Base-by-base conservation (phyloP, 495 filamentous ascomycete genomes). In the Neurospora tetrasperma region DNA sequence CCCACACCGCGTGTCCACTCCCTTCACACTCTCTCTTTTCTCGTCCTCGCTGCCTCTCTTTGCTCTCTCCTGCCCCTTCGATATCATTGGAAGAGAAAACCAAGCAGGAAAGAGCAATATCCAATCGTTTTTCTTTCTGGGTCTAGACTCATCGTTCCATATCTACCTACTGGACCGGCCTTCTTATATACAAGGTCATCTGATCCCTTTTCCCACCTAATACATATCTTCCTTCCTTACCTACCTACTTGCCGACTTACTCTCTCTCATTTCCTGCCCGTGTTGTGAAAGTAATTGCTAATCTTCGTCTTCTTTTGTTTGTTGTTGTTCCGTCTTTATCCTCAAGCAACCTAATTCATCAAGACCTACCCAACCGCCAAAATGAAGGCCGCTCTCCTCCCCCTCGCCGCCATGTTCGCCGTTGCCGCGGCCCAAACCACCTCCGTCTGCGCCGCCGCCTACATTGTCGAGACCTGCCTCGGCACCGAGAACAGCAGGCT, bases 401-500 rank as follows among this genome's bases (percentile, higher is more conserved):
- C 79, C 35, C 69, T 79, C 41, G 80, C 79, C 59, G 39, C 79
- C 54, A 74, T 84, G 71, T 79, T 74, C 18, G 77, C 79, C 43
- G 69, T 78, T 27, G 77, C 79, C 38, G 78, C 75, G 69, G 79
- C 80, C 41, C 77, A 81, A 69, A 74, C 69, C 43, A 69, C 74
- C 39, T 71, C 75, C 7, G 74, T 73, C 9, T 86, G 84, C 70
- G 80, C 72, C 16, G 84, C 84, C 42, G 76, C 83, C 73, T 83
- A 83, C 73, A 83, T 84, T 71, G 80, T 86, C 77, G 83, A 84
- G 68, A 73, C 80, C 42, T 86, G 84, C 73, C 79, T 86, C 54
- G 46, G 54, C 2, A 79, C 76, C 31, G 82, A 84, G 46, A 80
- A 80, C 71, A 75, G 76, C 71, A 80, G 81, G 73, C 74, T 86